Evolutionary conservation across 495 filamentous ascomycete genomes (phyloP).

Genomic region (Neurospora terricola): DNA sequence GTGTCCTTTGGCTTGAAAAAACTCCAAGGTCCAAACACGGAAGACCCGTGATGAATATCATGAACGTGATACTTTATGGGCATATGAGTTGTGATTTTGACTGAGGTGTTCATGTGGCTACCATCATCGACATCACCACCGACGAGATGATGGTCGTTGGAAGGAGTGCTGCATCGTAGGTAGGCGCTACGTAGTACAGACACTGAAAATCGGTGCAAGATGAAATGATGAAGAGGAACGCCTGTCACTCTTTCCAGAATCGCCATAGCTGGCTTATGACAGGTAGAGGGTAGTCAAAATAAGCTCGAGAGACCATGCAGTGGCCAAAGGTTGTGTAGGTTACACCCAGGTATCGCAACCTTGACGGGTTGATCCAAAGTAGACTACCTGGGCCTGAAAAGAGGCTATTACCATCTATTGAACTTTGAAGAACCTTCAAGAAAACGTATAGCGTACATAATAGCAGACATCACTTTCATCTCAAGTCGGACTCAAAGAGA

Average conservation of each 20-base stretch:
- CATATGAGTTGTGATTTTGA: neutral
- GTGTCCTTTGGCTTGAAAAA: neutral
- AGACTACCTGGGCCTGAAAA: too few species aligned
- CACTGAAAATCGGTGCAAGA: too few species aligned
- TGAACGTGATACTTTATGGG: neutral
- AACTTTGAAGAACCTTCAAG: neutral
- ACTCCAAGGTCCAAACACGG: neutral
- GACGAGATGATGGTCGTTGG: neutral
- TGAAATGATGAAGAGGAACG: neutral
- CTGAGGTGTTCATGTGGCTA: neutral
- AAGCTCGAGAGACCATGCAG: neutral
- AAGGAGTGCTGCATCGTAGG: neutral
- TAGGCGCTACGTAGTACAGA: too few species aligned
- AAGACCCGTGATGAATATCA: neutral
- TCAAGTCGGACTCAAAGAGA: neutral
- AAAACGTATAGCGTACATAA: neutral
- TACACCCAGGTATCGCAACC: neutral
- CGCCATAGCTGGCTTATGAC: neutral
- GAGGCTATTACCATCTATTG: too few species aligned
- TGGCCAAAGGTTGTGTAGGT: neutral
- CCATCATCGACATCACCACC: neutral
- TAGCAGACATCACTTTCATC: neutral
- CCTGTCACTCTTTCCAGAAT: neutral
- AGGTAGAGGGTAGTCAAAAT: neutral
- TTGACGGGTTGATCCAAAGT: neutral